Percentiles rank a stretch among this genome's conserved stretches.
Conservation (phyloP, 148 eudicot species). For the Linanthus parryae region DNA sequence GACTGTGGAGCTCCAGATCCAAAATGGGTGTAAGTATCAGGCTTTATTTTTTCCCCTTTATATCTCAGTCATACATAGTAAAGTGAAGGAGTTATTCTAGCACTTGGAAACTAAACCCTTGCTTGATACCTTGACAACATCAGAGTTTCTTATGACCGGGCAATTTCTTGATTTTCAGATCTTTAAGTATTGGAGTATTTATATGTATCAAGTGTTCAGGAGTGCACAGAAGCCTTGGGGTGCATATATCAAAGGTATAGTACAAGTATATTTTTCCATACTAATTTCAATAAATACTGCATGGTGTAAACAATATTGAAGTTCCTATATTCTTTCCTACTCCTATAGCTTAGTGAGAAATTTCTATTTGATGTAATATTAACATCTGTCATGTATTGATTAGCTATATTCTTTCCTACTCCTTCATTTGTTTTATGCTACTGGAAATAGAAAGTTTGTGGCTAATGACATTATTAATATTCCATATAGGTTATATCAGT, state of each 20-base stretch:
- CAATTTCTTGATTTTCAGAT: slow-evolving; percentile 39
- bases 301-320: background rate
- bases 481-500: slow-evolving; percentile 84
- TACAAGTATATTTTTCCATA: background rate
- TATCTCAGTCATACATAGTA: background rate
- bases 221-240: slow-evolving; percentile 96
- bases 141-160: background rate
- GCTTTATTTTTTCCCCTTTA: background rate
- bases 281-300: background rate
- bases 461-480: too few species aligned
- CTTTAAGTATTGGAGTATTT: slow-evolving; percentile 70
- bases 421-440: background rate
- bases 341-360: background rate
- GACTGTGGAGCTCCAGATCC: slow-evolving; percentile 94
- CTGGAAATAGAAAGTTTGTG: too few species aligned
- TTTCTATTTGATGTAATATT: too few species aligned
- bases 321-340: background rate
- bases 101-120: background rate
- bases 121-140: background rate
- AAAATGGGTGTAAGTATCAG: slow-evolving; percentile 86
- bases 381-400: too few species aligned
- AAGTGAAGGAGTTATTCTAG: background rate
- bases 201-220: slow-evolving; percentile 98
- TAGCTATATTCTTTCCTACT: too few species aligned
- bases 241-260: slow-evolving; percentile 81